These are phyloP conservation scores for Chrysoporthe austroafricana DNA, from an alignment of 2,329 filamentous ascomycete species.

Conservation along the genomic window DNA sequence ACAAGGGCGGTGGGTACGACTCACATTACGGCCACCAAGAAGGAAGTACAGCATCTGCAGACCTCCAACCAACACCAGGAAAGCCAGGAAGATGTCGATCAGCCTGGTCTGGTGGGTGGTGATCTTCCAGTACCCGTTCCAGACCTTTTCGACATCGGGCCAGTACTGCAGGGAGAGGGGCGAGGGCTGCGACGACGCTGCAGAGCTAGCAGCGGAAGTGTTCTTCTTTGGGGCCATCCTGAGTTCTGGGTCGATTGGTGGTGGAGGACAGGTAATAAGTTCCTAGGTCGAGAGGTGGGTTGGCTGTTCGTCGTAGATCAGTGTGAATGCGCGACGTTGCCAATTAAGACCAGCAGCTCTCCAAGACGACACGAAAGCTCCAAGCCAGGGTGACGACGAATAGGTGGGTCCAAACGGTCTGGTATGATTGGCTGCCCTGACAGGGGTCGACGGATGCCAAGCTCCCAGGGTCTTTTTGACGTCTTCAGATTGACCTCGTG, in stretches of 20 bases:
- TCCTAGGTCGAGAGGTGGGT: not conserved
- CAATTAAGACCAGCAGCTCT: constrained; percentile 14
- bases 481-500: not conserved
- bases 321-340: constrained; percentile 6
- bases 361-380: constrained; percentile 28
- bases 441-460: constrained; percentile 6
- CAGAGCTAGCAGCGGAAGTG: constrained; percentile 12
- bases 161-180: constrained; percentile 1
- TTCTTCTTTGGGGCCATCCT: constrained; percentile 27
- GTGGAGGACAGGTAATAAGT: not conserved
- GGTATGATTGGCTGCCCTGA: constrained; percentile 18
- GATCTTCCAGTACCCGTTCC: constrained; percentile 75
- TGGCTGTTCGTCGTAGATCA: not conserved
- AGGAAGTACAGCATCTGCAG: constrained; percentile 94
- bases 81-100: constrained; percentile 87
- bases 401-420: constrained; percentile 12
- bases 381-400: constrained; percentile 15
- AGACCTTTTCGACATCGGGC: constrained; percentile 46
- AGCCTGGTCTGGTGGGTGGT: constrained; percentile 93
- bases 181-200: constrained; percentile 6
- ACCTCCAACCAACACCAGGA: constrained; percentile 82
- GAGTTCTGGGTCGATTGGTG: not conserved
- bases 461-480: constrained; percentile 6
- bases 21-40: constrained; percentile 84
- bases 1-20: constrained; percentile 42